A percentile compares a stretch with the other conserved stretches of the same genome.
These are phyloP conservation scores for Talaromyces thailandensis DNA, from an alignment of 495 filamentous ascomycete genomes.

Conservation along the genomic window DNA sequence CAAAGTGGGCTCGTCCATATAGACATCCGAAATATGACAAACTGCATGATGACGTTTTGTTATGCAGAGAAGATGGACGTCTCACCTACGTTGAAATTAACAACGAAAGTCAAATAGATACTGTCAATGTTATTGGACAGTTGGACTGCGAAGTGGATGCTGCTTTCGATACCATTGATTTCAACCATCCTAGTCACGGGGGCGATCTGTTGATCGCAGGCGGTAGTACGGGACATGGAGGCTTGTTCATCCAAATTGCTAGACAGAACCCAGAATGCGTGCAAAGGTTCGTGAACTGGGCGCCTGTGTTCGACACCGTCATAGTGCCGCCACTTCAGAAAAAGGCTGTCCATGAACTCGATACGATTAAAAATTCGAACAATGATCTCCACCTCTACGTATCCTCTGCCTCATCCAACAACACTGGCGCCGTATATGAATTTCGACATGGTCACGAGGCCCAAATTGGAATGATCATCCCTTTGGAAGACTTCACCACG, in stretches of 20 bases:
- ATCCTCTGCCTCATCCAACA: slow-evolving; percentile 29
- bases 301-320: slow-evolving; percentile 65
- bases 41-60: slow-evolving; percentile 60
- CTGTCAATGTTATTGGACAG: slow-evolving; percentile 26
- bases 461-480: slow-evolving; percentile 47
- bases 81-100: slow-evolving; percentile 60
- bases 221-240: slow-evolving; percentile 75
- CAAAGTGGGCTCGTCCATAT: slow-evolving; percentile 63
- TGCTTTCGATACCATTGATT: slow-evolving; percentile 36
- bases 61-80: slow-evolving; percentile 73
- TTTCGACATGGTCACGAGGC: slow-evolving; percentile 65
- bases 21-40: slow-evolving; percentile 49
- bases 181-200: slow-evolving; percentile 36
- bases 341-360: background rate
- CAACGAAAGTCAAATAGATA: slow-evolving; percentile 28
- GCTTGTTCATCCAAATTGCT: slow-evolving; percentile 59
- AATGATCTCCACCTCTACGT: slow-evolving; percentile 27
- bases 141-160: slow-evolving; percentile 36
- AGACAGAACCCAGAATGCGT: slow-evolving; percentile 40
- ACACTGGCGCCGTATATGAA: slow-evolving; percentile 57
- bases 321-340: slow-evolving; percentile 28
- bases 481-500: slow-evolving; percentile 26
- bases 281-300: slow-evolving; percentile 72
- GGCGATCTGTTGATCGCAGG: slow-evolving; percentile 72
- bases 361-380: background rate